phyloP scores from a whole-genome alignment of 768 basidiomycete genomes.

The Lyophyllum decastes region DNA sequence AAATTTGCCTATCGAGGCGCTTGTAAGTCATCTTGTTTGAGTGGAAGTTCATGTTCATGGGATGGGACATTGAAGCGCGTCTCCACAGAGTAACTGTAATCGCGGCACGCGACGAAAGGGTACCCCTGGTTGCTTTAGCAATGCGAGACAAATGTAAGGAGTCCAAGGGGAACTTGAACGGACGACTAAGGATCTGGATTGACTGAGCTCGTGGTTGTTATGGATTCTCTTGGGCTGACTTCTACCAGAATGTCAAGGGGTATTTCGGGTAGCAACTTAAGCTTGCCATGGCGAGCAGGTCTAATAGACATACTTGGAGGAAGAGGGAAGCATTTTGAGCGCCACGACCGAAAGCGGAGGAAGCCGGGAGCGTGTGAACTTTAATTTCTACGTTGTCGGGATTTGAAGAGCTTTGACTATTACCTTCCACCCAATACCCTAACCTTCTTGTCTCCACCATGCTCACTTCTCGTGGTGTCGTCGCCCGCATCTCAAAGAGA shows the following conservation, averaged over 20 bases:
- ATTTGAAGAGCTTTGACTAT: slow-evolving; percentile 28
- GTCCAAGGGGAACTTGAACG: slow-evolving; percentile 35
- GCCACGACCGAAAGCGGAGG: slow-evolving; percentile 32
- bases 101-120: slow-evolving; percentile 31
- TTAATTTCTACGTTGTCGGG: slow-evolving; percentile 49
- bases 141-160: slow-evolving; percentile 40
- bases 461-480: slow-evolving; percentile 85
- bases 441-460: slow-evolving; percentile 50
- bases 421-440: slow-evolving; percentile 26
- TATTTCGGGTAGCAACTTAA: slow-evolving; percentile 12
- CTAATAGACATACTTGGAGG: neutral
- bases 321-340: neutral
- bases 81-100: slow-evolving; percentile 25
- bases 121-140: slow-evolving; percentile 34
- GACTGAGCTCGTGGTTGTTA: neutral
- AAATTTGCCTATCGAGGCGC: slow-evolving; percentile 29
- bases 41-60: slow-evolving; percentile 26
- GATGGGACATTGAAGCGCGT: slow-evolving; percentile 16
- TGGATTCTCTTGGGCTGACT: slow-evolving; percentile 12
- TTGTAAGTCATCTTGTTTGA: slow-evolving; percentile 16
- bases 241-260: slow-evolving; percentile 27
- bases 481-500: slow-evolving; percentile 86
- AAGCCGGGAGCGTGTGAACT: slow-evolving; percentile 52
- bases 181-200: slow-evolving; percentile 35
- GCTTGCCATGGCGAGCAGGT: neutral